Evolutionary conservation across 2,329 filamentous ascomycete species (phyloP).

Genomic region (Diaporthe vaccinii): DNA sequence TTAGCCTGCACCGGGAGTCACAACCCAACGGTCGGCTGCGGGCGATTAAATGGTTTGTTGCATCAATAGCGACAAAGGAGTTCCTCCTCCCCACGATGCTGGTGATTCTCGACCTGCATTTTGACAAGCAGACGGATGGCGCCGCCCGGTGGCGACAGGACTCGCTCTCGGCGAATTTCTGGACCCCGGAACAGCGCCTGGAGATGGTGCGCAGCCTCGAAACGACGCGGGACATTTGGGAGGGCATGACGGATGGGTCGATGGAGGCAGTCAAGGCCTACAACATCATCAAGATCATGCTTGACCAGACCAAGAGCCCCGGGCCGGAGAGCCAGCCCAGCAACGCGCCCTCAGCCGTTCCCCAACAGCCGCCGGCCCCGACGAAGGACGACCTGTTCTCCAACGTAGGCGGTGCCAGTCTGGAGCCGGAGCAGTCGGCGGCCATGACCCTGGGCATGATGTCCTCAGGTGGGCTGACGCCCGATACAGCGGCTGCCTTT

Average conservation of each 20-base stretch:
- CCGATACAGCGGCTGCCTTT: slow-evolving; percentile 48
- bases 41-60: slow-evolving; percentile 83
- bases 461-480: slow-evolving; percentile 53
- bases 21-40: slow-evolving; percentile 79
- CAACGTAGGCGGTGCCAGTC: slow-evolving; percentile 42
- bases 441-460: slow-evolving; percentile 59
- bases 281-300: slow-evolving; percentile 84
- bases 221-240: slow-evolving; percentile 83
- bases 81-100: slow-evolving; percentile 90
- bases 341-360: slow-evolving; percentile 35
- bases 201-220: slow-evolving; percentile 85
- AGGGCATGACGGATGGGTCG: slow-evolving; percentile 79
- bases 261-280: slow-evolving; percentile 93
- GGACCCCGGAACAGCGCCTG: slow-evolving; percentile 71
- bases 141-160: slow-evolving; percentile 53
- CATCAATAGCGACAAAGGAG: slow-evolving; percentile 84
- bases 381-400: slow-evolving; percentile 47
- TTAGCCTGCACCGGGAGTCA: slow-evolving; percentile 80
- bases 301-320: slow-evolving; percentile 78
- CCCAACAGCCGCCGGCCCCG: slow-evolving; percentile 39
- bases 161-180: slow-evolving; percentile 64
- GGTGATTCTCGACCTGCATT: slow-evolving; percentile 85
- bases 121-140: slow-evolving; percentile 67
- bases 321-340: slow-evolving; percentile 42
- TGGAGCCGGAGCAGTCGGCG: slow-evolving; percentile 57